Evolutionary conservation across 306 rosid species (phyloP), one percentile per base, ranked within the genome.

Genomic region (Medicago ruthenica): DNA sequence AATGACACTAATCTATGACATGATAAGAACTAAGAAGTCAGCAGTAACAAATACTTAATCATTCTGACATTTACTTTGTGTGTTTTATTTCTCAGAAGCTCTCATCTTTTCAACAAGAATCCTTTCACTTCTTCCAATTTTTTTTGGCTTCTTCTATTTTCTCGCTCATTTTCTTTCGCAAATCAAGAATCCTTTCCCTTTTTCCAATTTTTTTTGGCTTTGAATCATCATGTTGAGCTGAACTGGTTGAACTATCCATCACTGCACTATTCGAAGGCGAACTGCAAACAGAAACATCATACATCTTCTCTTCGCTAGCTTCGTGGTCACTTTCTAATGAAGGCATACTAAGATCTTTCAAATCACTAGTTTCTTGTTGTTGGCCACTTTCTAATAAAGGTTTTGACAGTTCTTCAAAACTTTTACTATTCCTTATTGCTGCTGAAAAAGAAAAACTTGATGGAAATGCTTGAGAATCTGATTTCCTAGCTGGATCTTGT

Each of bases 21-120:
- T 71, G 61, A 61, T 58, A 37, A 84, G 71, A 75, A 39, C 54
- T 50, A 37, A 84, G 71, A 75, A 39, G 61, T 53, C 51, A 70
- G 53, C 51, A 70, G 53, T 66, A 79, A 70, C 77, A 78, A 64
- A 39, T 18, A 60, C 34, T 41, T 9, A 15, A 71, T 73, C 80
- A 76, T 76, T 71, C 68, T 55, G 71, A 22, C 42, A 65, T 78
- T 50, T 69, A 40, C 61, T 57, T 41, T 8, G 66, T 65, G 70
- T 20, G n/a, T 22, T 22, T 22, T 24, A 24, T 27, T 20, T 85
- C 70, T 88, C 87, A 5, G 96, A 81, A 58, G 87, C 97, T 82
- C 90, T 82, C 97, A 95, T 95, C 79, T 90, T 95, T 82, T 90
- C 98, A 54, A 90, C 97, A 45, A 94, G 88, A 78, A 75, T 97